Conservation (phyloP, 345 rosid genomes). For the Noccaea caerulescens region DNA sequence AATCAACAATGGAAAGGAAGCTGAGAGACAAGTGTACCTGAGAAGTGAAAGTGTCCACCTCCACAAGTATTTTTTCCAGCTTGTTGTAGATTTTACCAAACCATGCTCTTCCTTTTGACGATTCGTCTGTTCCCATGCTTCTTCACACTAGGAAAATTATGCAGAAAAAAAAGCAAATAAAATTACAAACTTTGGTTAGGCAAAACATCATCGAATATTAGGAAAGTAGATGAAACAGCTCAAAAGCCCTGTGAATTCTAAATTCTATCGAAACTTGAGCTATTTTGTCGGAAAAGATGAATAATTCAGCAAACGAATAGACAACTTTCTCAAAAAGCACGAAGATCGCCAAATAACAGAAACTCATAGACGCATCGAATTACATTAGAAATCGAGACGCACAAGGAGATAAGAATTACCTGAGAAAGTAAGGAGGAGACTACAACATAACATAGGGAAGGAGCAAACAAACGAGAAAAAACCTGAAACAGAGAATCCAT, state of each 20-base stretch:
- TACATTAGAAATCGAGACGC: conserved; percentile 16
- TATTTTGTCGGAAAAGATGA: not conserved
- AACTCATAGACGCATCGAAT: conserved; percentile 18
- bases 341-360: conserved; percentile 18
- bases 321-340: conserved; percentile 11
- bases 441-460: not conserved
- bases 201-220: not conserved
- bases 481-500: conserved; percentile 19
- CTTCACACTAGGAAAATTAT: conserved; percentile 24
- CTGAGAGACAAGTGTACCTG: conserved; percentile 25
- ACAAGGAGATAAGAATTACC: conserved; percentile 22
- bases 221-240: conserved; percentile 26
- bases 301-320: not conserved
- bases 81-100: conserved; percentile 68
- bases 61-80: conserved; percentile 66
- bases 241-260: conserved; percentile 15
- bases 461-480: conserved; percentile 4
- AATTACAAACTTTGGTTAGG: conserved; percentile 17
- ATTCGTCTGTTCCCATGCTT: conserved; percentile 52
- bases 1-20: not conserved
- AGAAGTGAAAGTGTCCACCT: conserved; percentile 61
- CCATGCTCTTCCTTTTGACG: conserved; percentile 57
- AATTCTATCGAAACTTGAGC: not conserved
- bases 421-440: conserved; percentile 23
- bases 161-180: not conserved